Evolutionary conservation across 345 rosid species (phyloP).

Genomic region (Murraya paniculata): DNA sequence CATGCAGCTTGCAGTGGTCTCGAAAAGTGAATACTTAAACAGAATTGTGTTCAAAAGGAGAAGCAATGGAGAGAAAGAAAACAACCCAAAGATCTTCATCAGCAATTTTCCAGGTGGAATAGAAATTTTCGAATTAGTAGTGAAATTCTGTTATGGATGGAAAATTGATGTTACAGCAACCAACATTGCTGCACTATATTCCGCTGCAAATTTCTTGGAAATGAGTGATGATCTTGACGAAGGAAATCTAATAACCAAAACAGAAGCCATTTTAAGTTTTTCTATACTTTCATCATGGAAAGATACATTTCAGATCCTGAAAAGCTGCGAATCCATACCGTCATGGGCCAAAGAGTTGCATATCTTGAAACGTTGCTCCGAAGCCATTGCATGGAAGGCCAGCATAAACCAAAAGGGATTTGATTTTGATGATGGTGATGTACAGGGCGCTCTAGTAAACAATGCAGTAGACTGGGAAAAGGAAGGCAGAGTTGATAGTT

Average conservation of each 20-base stretch:
- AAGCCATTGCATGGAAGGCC: constrained; percentile 52
- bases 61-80: constrained; percentile 18
- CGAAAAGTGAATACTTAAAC: constrained; percentile 50
- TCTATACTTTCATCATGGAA: constrained; percentile 47
- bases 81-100: constrained; percentile 21
- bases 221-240: constrained; percentile 46
- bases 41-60: constrained; percentile 39
- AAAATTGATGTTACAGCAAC: constrained; percentile 45
- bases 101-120: constrained; percentile 49
- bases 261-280: constrained; percentile 39
- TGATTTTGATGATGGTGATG: constrained; percentile 1
- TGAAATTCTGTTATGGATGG: constrained; percentile 54
- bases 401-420: constrained; percentile 25
- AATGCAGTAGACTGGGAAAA: constrained; percentile 3
- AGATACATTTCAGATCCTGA: constrained; percentile 39
- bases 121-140: constrained; percentile 35
- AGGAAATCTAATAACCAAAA: constrained; percentile 42
- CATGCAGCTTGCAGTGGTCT: constrained; percentile 52
- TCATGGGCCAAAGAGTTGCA: constrained; percentile 39
- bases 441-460: constrained; percentile 2
- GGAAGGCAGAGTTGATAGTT: constrained; percentile 21
- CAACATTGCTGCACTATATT: constrained; percentile 40
- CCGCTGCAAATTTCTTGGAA: constrained; percentile 55
- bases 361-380: constrained; percentile 42
- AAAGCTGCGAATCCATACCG: constrained; percentile 44